Evolutionary conservation across 306 rosid genomes (phyloP).

Genomic region (Echinosophora koreensis): DNA sequence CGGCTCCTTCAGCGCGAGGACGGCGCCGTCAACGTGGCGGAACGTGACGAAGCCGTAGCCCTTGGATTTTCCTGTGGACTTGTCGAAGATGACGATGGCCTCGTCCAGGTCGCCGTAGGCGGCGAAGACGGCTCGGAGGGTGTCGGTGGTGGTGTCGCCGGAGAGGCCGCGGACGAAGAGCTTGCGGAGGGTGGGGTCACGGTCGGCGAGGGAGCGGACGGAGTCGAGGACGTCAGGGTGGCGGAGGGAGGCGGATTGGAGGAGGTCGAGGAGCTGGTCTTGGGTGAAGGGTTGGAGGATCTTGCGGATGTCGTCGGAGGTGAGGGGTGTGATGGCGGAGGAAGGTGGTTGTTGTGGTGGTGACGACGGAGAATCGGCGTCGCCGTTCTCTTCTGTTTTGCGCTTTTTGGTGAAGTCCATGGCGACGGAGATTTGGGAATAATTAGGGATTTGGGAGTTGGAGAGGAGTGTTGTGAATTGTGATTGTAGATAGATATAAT

Average conservation of each 20-base stretch:
- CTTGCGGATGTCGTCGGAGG: slow-evolving; percentile 75
- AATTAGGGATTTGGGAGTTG: slow-evolving; percentile 42
- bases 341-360: not conserved
- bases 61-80: slow-evolving; percentile 74
- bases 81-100: slow-evolving; percentile 84
- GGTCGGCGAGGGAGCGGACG: slow-evolving; percentile 74
- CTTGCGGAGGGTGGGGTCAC: slow-evolving; percentile 77
- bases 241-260: slow-evolving; percentile 70
- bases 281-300: slow-evolving; percentile 74
- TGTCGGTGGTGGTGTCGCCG: slow-evolving; percentile 83
- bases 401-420: slow-evolving; percentile 87
- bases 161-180: slow-evolving; percentile 92
- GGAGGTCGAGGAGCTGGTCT: slow-evolving; percentile 76
- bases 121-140: slow-evolving; percentile 79
- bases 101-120: slow-evolving; percentile 84
- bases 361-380: slow-evolving; percentile 34
- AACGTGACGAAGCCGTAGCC: slow-evolving; percentile 92
- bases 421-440: not conserved
- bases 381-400: slow-evolving; percentile 83
- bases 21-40: slow-evolving; percentile 82
- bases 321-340: slow-evolving; percentile 38
- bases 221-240: slow-evolving; percentile 76
- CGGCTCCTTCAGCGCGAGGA: slow-evolving; percentile 81
- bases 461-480: not conserved
- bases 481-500: not conserved